Conservation (phyloP, 106 monocot genomes). For the Acanthochlamys bracteata region DNA sequence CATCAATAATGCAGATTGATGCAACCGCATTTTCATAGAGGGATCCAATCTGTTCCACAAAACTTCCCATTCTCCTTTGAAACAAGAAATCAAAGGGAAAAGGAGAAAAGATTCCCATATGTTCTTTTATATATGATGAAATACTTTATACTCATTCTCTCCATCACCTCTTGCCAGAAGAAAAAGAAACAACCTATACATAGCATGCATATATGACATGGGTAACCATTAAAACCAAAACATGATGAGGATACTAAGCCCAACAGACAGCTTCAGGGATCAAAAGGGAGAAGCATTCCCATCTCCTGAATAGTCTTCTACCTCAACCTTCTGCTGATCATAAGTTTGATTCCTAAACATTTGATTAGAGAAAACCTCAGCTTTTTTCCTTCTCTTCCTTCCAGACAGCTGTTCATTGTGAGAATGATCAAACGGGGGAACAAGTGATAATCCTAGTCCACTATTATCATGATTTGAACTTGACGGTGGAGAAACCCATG, state of each 20-base stretch:
- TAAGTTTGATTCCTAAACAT: background rate
- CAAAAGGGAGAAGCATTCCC: background rate
- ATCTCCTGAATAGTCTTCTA: background rate
- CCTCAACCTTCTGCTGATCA: slow-evolving; percentile 6
- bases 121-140: too few species aligned
- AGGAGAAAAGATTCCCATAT: background rate
- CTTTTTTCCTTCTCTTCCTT: background rate
- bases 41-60: background rate
- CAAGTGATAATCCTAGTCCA: background rate
- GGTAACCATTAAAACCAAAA: too few species aligned
- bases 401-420: background rate
- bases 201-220: background rate
- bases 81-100: background rate
- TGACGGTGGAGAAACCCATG: background rate
- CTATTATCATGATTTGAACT: background rate
- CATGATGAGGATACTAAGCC: background rate
- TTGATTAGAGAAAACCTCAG: background rate
- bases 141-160: too few species aligned
- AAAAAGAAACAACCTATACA: background rate
- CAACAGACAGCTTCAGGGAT: background rate
- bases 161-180: background rate
- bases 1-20: too few species aligned
- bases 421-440: background rate
- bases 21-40: too few species aligned
- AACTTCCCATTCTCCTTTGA: background rate